Percentiles rank a stretch among this genome's conserved stretches.
Evolutionary conservation across 441 rosid species (phyloP).

Genomic region (Populus trichocarpa): DNA sequence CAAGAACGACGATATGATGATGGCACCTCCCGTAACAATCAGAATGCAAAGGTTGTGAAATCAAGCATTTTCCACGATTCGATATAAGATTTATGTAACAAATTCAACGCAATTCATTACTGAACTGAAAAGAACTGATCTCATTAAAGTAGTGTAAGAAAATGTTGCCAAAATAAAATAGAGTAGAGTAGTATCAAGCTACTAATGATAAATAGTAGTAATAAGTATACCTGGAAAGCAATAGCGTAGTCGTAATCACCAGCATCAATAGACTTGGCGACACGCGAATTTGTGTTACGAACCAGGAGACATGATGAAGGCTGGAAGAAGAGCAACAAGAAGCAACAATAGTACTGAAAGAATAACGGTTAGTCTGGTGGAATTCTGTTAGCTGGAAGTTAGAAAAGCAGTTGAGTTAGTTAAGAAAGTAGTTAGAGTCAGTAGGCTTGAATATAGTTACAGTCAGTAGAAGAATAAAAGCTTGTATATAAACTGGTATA

Average conservation of each 20-base stretch:
- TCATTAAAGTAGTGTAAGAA: background rate
- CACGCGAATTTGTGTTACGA: constrained; percentile 79
- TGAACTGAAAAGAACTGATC: background rate
- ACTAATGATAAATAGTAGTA: background rate
- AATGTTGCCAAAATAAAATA: background rate
- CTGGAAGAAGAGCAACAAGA: too few relatives aligned
- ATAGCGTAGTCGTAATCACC: constrained; percentile 93
- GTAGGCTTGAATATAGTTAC: too few relatives aligned
- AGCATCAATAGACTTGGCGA: constrained; percentile 80
- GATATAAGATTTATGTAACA: background rate
- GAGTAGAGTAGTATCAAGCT: background rate
- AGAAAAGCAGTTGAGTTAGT: too few relatives aligned
- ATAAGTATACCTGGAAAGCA: constrained; percentile 68
- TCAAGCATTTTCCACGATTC: background rate
- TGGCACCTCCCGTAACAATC: background rate
- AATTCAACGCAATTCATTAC: background rate
- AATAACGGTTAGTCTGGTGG: too few relatives aligned
- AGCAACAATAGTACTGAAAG: too few relatives aligned
- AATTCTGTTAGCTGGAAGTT: too few relatives aligned
- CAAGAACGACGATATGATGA: background rate
- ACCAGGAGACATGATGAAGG: too few relatives aligned
- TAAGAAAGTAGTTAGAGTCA: too few relatives aligned
- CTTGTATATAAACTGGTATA: too few relatives aligned
- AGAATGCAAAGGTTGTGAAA: background rate
- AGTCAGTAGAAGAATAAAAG: too few relatives aligned